A percentile compares a stretch with the other conserved stretches of the same genome.
Evolutionary conservation across 2,329 filamentous ascomycete species (phyloP).

Genomic region (Parastagonospora nodorum): DNA sequence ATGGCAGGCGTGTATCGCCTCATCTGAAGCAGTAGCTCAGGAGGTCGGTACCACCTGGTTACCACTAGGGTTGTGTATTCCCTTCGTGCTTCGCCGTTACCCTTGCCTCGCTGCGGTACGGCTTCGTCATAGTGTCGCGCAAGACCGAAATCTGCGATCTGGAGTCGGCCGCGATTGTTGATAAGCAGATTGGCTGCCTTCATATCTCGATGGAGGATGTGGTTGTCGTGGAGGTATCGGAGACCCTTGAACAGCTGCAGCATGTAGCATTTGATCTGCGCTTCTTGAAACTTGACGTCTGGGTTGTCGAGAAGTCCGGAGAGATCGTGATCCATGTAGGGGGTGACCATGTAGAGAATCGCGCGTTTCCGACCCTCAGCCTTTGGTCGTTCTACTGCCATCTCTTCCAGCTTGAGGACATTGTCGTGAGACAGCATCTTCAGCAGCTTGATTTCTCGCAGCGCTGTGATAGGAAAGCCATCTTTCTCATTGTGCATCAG

Average conservation of each 20-base stretch:
- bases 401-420: conserved; percentile 85
- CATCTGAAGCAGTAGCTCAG: conserved; percentile 86
- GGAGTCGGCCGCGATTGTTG: conserved; percentile 88
- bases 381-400: conserved; percentile 83
- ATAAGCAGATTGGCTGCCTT: conserved; percentile 98
- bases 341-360: conserved; percentile 98
- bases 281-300: conserved; percentile 80
- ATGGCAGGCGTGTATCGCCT: conserved; percentile 96
- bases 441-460: conserved; percentile 95
- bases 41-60: conserved; percentile 94
- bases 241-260: conserved; percentile 89
- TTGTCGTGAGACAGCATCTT: conserved; percentile 95
- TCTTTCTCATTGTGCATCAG: conserved; percentile 99
- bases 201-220: conserved; percentile 96
- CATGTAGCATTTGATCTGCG: conserved; percentile 98
- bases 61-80: conserved; percentile 98
- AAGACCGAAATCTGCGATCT: conserved; percentile 96
- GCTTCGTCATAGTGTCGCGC: conserved; percentile 90
- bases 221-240: conserved; percentile 80
- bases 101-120: conserved; percentile 74
- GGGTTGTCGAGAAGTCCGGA: conserved; percentile 96
- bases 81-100: conserved; percentile 81
- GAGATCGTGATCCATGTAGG: conserved; percentile 99
- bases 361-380: conserved; percentile 64
- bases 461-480: conserved; percentile 97